These are phyloP conservation scores for Thraustochytrium sp. DNA, from an alignment of 352 stramenopile species.

Conservation along the genomic window DNA sequence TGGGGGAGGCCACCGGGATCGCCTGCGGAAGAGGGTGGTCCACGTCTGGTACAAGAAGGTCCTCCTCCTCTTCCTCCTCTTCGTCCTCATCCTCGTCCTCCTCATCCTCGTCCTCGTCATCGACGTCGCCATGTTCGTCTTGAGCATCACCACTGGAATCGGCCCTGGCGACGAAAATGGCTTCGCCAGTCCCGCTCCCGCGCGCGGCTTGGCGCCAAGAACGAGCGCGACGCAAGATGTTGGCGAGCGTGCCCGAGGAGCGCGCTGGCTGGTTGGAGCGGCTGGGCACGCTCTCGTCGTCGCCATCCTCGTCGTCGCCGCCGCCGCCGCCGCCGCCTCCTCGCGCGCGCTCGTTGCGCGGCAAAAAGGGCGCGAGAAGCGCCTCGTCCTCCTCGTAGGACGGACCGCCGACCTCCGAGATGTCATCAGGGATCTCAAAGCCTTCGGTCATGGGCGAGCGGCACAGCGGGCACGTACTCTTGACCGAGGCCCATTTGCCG, in stretches of 20 bases:
- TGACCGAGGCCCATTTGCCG: not conserved
- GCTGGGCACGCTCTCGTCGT: not conserved
- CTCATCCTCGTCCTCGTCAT: not conserved
- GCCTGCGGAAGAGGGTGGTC: not conserved
- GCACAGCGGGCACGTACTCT: slow-evolving; percentile 20
- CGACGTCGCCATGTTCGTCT: not conserved
- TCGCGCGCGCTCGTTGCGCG: not conserved
- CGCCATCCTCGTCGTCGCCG: not conserved
- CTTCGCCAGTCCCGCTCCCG: not conserved
- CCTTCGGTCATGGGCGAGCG: not conserved
- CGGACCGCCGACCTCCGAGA: slow-evolving; percentile 8
- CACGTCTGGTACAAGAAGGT: not conserved
- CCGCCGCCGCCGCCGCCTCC: not conserved
- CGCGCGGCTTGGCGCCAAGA: not conserved
- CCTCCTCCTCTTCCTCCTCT: not conserved
- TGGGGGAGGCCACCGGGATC: too few relatives aligned
- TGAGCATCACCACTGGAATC: too few relatives aligned
- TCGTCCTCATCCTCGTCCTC: not conserved
- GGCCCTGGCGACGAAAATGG: too few relatives aligned
- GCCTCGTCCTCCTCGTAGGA: slow-evolving; percentile 10
- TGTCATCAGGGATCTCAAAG: slow-evolving; percentile 15
- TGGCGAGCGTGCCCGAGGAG: too few relatives aligned
- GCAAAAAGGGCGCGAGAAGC: slow-evolving; percentile 7
- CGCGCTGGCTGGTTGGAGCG: too few relatives aligned
- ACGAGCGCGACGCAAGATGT: not conserved